Evolutionary conservation across 2,329 filamentous ascomycete genomes (phyloP).

Genomic region (Trichoderma koningii): DNA sequence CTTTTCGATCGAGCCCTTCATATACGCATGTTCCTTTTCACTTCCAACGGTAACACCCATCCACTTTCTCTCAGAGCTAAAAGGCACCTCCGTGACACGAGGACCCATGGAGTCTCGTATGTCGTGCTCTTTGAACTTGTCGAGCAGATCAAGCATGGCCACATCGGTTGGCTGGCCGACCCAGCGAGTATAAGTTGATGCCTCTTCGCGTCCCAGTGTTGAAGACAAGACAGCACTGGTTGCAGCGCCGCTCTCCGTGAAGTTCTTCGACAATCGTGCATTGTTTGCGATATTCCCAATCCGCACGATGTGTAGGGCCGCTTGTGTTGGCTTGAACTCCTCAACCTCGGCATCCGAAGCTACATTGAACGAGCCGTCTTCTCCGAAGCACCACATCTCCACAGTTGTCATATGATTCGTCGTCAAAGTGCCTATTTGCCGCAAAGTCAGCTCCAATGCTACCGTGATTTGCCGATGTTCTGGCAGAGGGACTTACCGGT

Average conservation of each 20-base stretch:
- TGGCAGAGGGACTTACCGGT: conserved; percentile 59
- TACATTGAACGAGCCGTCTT: conserved; percentile 54
- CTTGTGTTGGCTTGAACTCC: conserved; percentile 66
- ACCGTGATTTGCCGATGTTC: not conserved
- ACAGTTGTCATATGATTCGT: conserved; percentile 98
- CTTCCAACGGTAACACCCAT: conserved; percentile 89
- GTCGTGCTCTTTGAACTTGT: conserved; percentile 89
- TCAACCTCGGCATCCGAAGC: conserved; percentile 56
- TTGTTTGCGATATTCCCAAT: conserved; percentile 98
- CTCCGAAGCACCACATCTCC: conserved; percentile 93
- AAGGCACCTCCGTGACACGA: conserved; percentile 83
- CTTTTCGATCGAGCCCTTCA: conserved; percentile 92
- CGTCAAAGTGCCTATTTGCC: conserved; percentile 72
- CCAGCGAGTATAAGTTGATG: conserved; percentile 77
- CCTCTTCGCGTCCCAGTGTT: conserved; percentile 65
- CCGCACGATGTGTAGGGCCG: conserved; percentile 77
- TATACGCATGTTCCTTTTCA: conserved; percentile 81
- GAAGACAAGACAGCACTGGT: conserved; percentile 79
- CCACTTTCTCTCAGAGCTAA: conserved; percentile 98
- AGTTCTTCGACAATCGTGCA: conserved; percentile 73
- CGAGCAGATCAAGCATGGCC: conserved; percentile 90
- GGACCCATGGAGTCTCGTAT: conserved; percentile 82
- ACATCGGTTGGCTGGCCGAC: conserved; percentile 97
- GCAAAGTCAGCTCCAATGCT: not conserved
- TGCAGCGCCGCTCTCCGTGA: conserved; percentile 69